phyloP scores from a whole-genome alignment of 306 rosid genomes.

The Cicer judaicum region DNA sequence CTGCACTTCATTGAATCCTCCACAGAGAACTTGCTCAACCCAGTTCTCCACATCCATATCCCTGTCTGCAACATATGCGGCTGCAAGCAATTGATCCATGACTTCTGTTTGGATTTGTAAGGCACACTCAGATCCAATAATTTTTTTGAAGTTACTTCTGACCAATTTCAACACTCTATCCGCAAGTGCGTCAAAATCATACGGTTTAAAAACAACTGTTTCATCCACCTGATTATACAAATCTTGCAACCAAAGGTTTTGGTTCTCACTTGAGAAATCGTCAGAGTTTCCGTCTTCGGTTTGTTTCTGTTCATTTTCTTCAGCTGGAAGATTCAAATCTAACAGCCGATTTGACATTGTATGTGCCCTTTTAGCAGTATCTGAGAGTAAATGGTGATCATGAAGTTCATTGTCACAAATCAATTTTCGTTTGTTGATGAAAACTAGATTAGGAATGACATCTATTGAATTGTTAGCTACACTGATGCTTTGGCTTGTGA shows the following conservation, averaged over 20 bases:
- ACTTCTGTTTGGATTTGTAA: constrained; percentile 68
- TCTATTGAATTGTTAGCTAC: constrained; percentile 45
- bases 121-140: constrained; percentile 51
- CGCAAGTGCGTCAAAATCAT: constrained; percentile 69
- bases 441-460: constrained; percentile 49
- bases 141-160: constrained; percentile 56
- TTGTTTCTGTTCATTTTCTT: constrained; percentile 56
- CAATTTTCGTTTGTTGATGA: constrained; percentile 77
- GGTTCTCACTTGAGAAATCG: constrained; percentile 53
- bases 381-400: constrained; percentile 55
- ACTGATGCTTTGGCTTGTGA: constrained; percentile 47
- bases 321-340: constrained; percentile 94
- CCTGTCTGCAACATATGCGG: constrained; percentile 62
- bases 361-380: constrained; percentile 67
- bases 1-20: constrained; percentile 64
- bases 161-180: constrained; percentile 59
- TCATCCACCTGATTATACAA: constrained; percentile 61
- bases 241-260: constrained; percentile 72
- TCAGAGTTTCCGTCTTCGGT: constrained; percentile 47
- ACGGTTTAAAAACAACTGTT: constrained; percentile 73
- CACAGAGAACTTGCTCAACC: constrained; percentile 71
- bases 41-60: constrained; percentile 70
- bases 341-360: constrained; percentile 57
- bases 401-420: constrained; percentile 51
- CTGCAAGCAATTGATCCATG: constrained; percentile 74